These are phyloP conservation scores for Platismatia glauca DNA, from an alignment of 495 filamentous ascomycete species.

Conservation along the genomic window DNA sequence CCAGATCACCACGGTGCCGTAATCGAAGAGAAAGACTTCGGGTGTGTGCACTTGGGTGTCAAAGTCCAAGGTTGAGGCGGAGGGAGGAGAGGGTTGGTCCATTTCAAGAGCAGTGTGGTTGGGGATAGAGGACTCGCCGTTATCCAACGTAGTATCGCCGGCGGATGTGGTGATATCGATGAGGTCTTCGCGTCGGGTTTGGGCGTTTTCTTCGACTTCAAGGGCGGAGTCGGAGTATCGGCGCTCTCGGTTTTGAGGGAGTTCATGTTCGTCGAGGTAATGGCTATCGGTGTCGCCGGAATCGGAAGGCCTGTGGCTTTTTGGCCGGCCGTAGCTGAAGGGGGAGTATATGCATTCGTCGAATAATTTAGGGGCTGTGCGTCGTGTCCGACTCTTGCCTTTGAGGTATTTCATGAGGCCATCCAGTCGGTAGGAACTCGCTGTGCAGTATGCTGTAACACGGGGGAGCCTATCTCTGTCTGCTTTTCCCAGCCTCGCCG, in stretches of 20 bases:
- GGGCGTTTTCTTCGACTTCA: conserved; percentile 46
- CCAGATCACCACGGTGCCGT: conserved; percentile 99
- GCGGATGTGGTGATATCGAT: conserved; percentile 41
- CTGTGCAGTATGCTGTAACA: conserved; percentile 94
- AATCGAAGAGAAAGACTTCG: conserved; percentile 92
- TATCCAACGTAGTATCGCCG: conserved; percentile 27
- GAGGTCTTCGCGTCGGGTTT: conserved; percentile 42
- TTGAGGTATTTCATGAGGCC: conserved; percentile 83
- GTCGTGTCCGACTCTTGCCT: conserved; percentile 60
- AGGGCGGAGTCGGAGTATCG: conserved; percentile 57
- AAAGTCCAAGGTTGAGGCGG: conserved; percentile 39
- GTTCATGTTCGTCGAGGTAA: conserved; percentile 12
- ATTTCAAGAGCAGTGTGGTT: conserved; percentile 40
- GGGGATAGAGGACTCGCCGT: conserved; percentile 22
- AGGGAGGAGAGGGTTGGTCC: conserved; percentile 21
- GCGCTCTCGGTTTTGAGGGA: conserved; percentile 42
- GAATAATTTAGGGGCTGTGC: conserved; percentile 78
- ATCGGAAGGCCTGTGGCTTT: conserved; percentile 29
- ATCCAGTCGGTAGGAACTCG: conserved; percentile 80
- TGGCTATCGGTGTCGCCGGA: conserved; percentile 22
- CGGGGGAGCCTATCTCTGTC: conserved; percentile 79
- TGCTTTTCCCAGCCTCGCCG: conserved; percentile 84
- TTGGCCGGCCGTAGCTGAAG: conserved; percentile 55
- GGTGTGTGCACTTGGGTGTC: conserved; percentile 79
- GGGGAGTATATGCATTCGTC: conserved; percentile 97